These are phyloP conservation scores for Melampsora abietis-canadensis DNA, from an alignment of 1,284 basidiomycete genomes.

Conservation along the genomic window DNA sequence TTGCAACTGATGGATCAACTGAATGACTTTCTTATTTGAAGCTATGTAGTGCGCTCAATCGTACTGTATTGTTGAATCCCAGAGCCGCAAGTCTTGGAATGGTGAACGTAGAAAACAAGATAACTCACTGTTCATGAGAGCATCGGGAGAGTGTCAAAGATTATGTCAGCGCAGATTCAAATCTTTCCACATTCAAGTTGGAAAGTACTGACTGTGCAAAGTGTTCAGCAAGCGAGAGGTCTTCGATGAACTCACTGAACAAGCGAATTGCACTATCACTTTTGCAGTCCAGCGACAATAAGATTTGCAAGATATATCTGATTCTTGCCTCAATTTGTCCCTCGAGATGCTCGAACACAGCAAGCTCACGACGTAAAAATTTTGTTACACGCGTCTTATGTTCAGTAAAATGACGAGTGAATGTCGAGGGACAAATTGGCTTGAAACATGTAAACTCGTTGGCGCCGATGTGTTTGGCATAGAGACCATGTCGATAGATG, in stretches of 20 bases:
- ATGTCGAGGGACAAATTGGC: slow-evolving; percentile 9
- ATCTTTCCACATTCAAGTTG: background rate
- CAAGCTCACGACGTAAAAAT: slow-evolving; percentile 22
- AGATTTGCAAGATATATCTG: slow-evolving; percentile 18
- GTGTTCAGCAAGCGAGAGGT: slow-evolving; percentile 17
- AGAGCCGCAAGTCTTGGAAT: slow-evolving; percentile 6
- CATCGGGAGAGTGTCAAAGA: slow-evolving; percentile 2
- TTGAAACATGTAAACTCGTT: slow-evolving; percentile 17
- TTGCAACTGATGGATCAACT: too few relatives aligned
- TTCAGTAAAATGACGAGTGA: background rate
- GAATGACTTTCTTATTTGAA: too few relatives aligned
- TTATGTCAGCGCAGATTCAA: background rate
- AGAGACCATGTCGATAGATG: slow-evolving; percentile 29
- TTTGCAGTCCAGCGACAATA: slow-evolving; percentile 16
- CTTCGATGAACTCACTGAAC: slow-evolving; percentile 24
- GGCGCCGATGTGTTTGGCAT: slow-evolving; percentile 28
- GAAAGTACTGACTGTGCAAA: slow-evolving; percentile 22
- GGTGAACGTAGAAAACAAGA: slow-evolving; percentile 33
- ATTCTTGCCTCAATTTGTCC: slow-evolving; percentile 12
- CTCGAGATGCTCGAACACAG: background rate
- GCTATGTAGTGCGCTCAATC: background rate
- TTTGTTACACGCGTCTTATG: slow-evolving; percentile 11
- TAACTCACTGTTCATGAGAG: slow-evolving; percentile 14
- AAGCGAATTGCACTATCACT: slow-evolving; percentile 15
- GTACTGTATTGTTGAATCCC: slow-evolving; percentile 28